Evolutionary conservation across 2,329 filamentous ascomycete species (phyloP).

Genomic region (Ophiostoma angusticollis): DNA sequence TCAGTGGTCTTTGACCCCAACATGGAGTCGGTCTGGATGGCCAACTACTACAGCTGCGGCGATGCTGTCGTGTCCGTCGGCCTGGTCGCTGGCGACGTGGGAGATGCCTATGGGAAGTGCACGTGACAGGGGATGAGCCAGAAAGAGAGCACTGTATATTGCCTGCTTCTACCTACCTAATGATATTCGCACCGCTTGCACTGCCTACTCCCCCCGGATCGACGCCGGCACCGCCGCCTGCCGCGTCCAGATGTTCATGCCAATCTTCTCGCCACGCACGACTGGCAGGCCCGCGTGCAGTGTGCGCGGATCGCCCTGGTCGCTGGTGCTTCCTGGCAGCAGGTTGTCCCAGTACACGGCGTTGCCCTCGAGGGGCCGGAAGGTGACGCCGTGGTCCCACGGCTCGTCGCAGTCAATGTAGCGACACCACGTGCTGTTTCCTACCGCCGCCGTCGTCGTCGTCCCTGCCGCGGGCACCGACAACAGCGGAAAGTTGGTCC

Average conservation of each 20-base stretch:
- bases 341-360: conserved; percentile 38
- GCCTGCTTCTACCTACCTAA: too few species aligned
- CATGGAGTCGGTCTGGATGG: too few species aligned
- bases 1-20: too few species aligned
- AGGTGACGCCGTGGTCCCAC: conserved; percentile 34
- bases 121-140: too few species aligned
- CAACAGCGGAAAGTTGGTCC: conserved; percentile 35
- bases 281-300: conserved; percentile 36
- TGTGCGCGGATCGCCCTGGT: conserved; percentile 30
- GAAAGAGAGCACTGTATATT: too few species aligned
- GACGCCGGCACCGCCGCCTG: conserved; percentile 26
- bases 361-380: conserved; percentile 33
- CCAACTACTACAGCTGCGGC: too few species aligned
- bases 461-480: conserved; percentile 19
- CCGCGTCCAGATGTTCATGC: conserved; percentile 40
- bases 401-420: conserved; percentile 36
- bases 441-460: conserved; percentile 8
- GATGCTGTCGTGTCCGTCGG: too few species aligned
- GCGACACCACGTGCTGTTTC: conserved; percentile 24
- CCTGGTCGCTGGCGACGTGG: too few species aligned
- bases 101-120: too few species aligned
- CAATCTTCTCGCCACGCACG: conserved; percentile 32
- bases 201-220: conserved; percentile 19
- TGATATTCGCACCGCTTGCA: conserved; percentile 15
- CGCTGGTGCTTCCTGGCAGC: conserved; percentile 24